These are phyloP conservation scores for Vitis rupestris DNA, from an alignment of 164 flowering plant species.

Conservation along the genomic window DNA sequence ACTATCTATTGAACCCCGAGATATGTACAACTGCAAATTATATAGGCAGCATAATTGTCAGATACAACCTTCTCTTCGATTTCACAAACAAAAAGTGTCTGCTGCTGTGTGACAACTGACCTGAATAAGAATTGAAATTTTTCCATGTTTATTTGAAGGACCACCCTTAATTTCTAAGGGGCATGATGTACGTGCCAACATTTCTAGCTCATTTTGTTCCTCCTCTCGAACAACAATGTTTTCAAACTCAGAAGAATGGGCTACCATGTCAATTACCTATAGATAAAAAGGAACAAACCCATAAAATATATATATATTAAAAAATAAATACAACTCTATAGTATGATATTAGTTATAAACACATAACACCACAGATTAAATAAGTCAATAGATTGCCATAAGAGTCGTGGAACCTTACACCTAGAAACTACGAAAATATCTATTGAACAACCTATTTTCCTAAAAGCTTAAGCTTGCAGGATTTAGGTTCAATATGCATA, in stretches of 20 bases:
- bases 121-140: conserved; percentile 98
- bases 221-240: conserved; percentile 97
- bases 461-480: no score
- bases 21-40: conserved; percentile 80
- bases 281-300: not conserved
- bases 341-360: not conserved
- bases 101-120: conserved; percentile 23
- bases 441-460: no score
- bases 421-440: not conserved
- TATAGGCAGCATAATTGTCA: conserved; percentile 6
- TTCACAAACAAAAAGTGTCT: not conserved
- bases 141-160: conserved; percentile 90
- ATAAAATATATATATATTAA: not conserved
- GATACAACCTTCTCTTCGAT: not conserved
- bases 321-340: not conserved
- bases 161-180: conserved; percentile 96
- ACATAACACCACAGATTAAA: no score
- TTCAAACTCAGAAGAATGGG: conserved; percentile 97
- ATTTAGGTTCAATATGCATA: no score
- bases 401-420: not conserved
- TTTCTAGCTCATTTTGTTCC: conserved; percentile 91
- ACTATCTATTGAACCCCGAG: conserved; percentile 79
- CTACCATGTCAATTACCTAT: conserved; percentile 95
- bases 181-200: conserved; percentile 61
- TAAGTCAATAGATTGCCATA: not conserved